Percentiles rank a stretch among this genome's conserved stretches.
These are phyloP conservation scores for Solanum pinnatisectum DNA, from an alignment of 257 asterid species.

Conservation along the genomic window DNA sequence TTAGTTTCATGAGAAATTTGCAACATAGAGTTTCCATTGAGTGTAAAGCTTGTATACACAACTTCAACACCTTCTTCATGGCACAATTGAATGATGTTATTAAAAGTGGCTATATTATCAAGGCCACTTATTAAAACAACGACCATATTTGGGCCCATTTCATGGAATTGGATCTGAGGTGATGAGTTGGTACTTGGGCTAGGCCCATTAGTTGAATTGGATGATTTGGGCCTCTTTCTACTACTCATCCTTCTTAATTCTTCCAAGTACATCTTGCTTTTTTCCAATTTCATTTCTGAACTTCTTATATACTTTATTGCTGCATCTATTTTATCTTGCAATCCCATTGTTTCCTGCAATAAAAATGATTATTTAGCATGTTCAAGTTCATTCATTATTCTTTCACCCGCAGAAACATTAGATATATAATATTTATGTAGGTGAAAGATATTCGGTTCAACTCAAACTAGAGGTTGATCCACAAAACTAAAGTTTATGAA, in stretches of 20 bases:
- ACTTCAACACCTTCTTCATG: conserved; percentile 28
- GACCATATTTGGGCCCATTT: conserved; percentile 31
- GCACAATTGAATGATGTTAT: conserved; percentile 12
- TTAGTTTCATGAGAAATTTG: conserved; percentile 26
- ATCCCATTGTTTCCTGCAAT: conserved; percentile 21
- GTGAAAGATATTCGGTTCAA: not conserved
- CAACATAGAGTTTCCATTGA: conserved; percentile 27
- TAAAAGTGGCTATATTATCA: conserved; percentile 15
- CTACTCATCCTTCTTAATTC: not conserved
- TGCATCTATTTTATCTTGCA: conserved; percentile 43
- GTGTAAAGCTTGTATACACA: conserved; percentile 24
- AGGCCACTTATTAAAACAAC: conserved; percentile 18
- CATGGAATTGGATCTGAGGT: conserved; percentile 28
- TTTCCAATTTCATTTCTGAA: conserved; percentile 20
- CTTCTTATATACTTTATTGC: conserved; percentile 22
- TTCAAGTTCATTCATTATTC: no score
- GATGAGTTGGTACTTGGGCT: not conserved
- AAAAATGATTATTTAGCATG: not conserved
- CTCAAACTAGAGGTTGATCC: not conserved
- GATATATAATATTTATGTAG: no score
- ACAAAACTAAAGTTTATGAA: no score
- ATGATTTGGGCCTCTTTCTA: not conserved
- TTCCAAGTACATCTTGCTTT: conserved; percentile 18
- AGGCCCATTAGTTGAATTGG: not conserved
- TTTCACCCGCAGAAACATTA: no score